Conservation (phyloP, 163 green algal genomes). For the Prototheca stagnorum region DNA sequence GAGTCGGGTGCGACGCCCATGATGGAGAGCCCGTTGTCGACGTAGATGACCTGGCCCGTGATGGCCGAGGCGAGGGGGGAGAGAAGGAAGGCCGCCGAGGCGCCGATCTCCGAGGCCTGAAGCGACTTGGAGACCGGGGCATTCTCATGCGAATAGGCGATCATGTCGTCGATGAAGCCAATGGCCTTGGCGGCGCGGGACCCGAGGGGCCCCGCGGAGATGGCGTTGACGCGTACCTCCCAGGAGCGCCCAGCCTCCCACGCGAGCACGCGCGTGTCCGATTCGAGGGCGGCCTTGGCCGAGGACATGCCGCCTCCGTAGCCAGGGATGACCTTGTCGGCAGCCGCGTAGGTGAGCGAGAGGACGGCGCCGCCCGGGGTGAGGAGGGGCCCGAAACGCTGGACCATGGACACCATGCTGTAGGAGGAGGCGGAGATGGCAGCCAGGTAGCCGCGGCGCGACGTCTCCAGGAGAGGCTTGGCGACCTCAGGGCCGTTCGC, state of each 20-base stretch:
- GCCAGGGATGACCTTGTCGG: constrained; percentile 76
- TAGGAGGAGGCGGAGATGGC: constrained; percentile 88
- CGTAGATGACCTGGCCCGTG: constrained; percentile 75
- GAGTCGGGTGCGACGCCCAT: constrained; percentile 70
- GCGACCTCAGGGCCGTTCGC: constrained; percentile 95
- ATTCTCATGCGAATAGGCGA: constrained; percentile 94
- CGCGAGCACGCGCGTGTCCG: constrained; percentile 87
- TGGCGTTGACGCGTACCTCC: constrained; percentile 86
- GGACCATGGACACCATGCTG: constrained; percentile 87
- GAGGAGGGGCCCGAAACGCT: constrained; percentile 72
- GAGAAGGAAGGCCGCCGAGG: constrained; percentile 78
- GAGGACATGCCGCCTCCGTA: constrained; percentile 78
- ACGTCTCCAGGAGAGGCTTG: constrained; percentile 93
- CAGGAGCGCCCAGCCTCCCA: constrained; percentile 92
- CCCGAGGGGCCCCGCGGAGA: constrained; percentile 86
- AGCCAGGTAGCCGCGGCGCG: constrained; percentile 85
- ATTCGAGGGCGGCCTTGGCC: constrained; percentile 77
- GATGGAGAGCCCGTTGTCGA: constrained; percentile 91
- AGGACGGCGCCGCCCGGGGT: constrained; percentile 68
- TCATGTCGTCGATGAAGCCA: constrained; percentile 99
- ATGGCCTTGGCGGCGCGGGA: constrained; percentile 92
- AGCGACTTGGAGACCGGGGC: constrained; percentile 88
- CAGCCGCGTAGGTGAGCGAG: constrained; percentile 91
- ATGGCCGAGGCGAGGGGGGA: constrained; percentile 81
- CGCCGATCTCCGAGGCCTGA: constrained; percentile 68